These are phyloP conservation scores for Caloboletus inedulis DNA, from an alignment of 1,284 basidiomycete genomes.

Conservation along the genomic window DNA sequence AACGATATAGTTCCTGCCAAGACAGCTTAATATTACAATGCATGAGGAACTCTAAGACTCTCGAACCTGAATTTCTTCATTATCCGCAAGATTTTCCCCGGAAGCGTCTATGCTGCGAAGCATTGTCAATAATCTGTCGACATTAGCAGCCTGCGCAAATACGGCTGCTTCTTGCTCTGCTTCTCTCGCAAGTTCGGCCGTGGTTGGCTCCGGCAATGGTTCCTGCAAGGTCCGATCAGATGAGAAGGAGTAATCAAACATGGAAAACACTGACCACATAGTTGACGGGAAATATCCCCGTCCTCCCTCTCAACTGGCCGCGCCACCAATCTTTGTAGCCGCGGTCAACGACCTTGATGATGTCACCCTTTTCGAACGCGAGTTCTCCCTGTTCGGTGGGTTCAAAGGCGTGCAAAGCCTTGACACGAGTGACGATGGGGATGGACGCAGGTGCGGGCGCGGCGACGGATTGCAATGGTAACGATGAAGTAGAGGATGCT, in stretches of 20 bases:
- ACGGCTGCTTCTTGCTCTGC: slow-evolving; percentile 88
- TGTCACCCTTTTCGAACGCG: slow-evolving; percentile 88
- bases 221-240: slow-evolving; percentile 50
- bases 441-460: slow-evolving; percentile 24
- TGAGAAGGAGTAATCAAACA: background rate
- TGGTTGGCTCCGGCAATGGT: slow-evolving; percentile 82
- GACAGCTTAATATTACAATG: background rate
- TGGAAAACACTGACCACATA: slow-evolving; percentile 71
- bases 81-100: slow-evolving; percentile 86
- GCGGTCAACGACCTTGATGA: slow-evolving; percentile 94
- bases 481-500: slow-evolving; percentile 26
- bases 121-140: slow-evolving; percentile 84
- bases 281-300: slow-evolving; percentile 98
- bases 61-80: slow-evolving; percentile 87
- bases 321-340: slow-evolving; percentile 99
- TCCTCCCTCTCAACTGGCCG: slow-evolving; percentile 88
- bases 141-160: slow-evolving; percentile 80
- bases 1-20: slow-evolving; percentile 82
- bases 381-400: slow-evolving; percentile 90
- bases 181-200: slow-evolving; percentile 77
- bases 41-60: background rate
- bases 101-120: slow-evolving; percentile 75
- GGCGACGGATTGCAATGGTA: slow-evolving; percentile 19
- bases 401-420: slow-evolving; percentile 89
- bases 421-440: slow-evolving; percentile 74